Evolutionary conservation across 164 flowering plant species (phyloP).

Genomic region (Cinnamomum chago): DNA sequence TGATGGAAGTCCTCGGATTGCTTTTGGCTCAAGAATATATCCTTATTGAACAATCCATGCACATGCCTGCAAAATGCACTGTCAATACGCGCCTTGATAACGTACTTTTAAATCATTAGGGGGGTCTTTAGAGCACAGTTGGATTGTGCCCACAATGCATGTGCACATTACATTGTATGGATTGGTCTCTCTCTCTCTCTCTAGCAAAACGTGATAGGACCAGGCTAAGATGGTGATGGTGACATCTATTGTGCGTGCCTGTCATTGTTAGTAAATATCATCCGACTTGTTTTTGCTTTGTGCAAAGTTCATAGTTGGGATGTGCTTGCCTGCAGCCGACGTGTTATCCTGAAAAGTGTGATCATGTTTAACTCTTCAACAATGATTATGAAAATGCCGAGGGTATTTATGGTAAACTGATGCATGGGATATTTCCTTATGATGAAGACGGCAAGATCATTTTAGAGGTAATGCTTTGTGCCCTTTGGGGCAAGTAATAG

Average conservation of each 20-base stretch:
- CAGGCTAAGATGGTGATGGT: too few relatives aligned
- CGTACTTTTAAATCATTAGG: too few relatives aligned
- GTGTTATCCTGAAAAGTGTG: slow-evolving; percentile 73
- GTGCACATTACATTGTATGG: too few relatives aligned
- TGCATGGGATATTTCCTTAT: slow-evolving; percentile 89
- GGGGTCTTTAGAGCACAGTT: too few relatives aligned
- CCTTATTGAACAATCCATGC: too few relatives aligned
- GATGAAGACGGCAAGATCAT: slow-evolving; percentile 68
- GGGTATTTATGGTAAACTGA: slow-evolving; percentile 69
- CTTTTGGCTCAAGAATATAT: too few relatives aligned
- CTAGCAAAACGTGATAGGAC: too few relatives aligned
- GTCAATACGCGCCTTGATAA: too few relatives aligned
- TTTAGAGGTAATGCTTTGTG: slow-evolving; percentile 59
- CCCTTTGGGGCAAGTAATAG: not conserved
- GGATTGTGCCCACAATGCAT: too few relatives aligned
- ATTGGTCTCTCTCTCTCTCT: too few relatives aligned
- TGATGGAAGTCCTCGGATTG: too few relatives aligned
- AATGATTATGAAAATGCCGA: slow-evolving; percentile 84
- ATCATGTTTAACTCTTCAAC: slow-evolving; percentile 91
- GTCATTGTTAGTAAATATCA: not conserved
- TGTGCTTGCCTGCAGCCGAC: slow-evolving; percentile 59
- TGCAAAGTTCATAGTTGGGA: slow-evolving; percentile 76
- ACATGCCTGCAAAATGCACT: too few relatives aligned
- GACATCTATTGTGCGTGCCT: not conserved
- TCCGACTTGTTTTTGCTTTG: not conserved